Base-by-base conservation (phyloP, 2,329 filamentous ascomycete genomes). In the Hansfordia pulvinata region DNA sequence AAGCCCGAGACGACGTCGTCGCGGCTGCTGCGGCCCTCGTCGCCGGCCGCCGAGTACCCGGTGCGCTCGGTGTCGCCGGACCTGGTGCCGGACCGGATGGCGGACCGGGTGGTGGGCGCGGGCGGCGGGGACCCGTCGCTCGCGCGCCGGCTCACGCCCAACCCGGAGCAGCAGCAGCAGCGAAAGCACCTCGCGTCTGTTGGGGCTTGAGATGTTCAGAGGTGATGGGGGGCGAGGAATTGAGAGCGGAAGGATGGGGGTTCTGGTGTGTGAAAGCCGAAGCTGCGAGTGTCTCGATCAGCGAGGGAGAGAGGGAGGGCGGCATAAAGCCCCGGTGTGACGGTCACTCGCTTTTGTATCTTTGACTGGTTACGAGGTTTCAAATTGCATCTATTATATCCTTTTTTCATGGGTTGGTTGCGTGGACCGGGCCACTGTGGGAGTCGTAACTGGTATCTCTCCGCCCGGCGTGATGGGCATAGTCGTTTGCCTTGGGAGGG, bases 81-180 rank as follows among this genome's bases (percentile, higher is more conserved):
- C 24, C 50, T 76, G 24, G 45, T 74, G n/a, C 69, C 68, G 9
- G 71, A 76, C 41, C 59, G 68, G 28, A 74, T 73, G 69, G 65
- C 64, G 6, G 64, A 66, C 30, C 62, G 68, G 28, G 62, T 71
- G 27, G 62, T 70, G 20, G 56, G 60, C 8, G n/a, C n/a, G n/a
- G n/a, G n/a, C n/a, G n/a, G n/a, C n/a, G n/a, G n/a, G n/a, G 62
- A 65, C 30, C 58, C 62, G 8, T 50, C 47, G 11, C 47, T 65
- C 12, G 29, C 37, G n/a, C 38, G 38, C 18, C 40, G 47, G 27
- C 30, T 50, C 13, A 50, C 47, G 8, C 47, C 47, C 12, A 35
- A 47, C 13, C 47, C 44, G 10, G 46, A 49, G 26, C 39, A 43
- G 19, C 43, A 42, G 29, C 39, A 43, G 16, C 28, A 18, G 19